Conservation (phyloP, 768 basidiomycete genomes). For the Lentinula raphanica region DNA sequence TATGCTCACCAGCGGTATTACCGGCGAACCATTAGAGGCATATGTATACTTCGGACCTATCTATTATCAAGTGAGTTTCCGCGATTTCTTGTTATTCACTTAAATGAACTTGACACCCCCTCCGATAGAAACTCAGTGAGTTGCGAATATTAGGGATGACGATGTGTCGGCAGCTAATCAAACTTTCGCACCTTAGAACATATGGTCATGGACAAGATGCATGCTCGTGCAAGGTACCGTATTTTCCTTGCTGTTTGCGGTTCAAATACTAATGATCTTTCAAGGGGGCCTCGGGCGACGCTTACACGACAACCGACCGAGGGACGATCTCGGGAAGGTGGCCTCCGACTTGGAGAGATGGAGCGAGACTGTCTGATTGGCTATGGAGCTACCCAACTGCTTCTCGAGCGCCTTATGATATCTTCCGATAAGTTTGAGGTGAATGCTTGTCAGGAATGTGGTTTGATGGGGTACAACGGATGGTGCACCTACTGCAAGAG, state of each 20-base stretch:
- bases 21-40: slow-evolving; percentile 92
- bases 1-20: slow-evolving; percentile 97
- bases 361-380: slow-evolving; percentile 98
- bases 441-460: slow-evolving; percentile 91
- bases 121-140: slow-evolving; percentile 85
- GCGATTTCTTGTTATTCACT: neutral
- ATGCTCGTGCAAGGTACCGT: slow-evolving; percentile 86
- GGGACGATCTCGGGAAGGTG: slow-evolving; percentile 96
- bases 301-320: slow-evolving; percentile 97
- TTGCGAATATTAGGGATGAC: slow-evolving; percentile 9
- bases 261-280: slow-evolving; percentile 10
- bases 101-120: slow-evolving; percentile 7
- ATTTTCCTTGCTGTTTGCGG: slow-evolving; percentile 4
- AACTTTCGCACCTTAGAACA: slow-evolving; percentile 68
- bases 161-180: slow-evolving; percentile 13
- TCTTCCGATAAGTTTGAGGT: slow-evolving; percentile 98
- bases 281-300: slow-evolving; percentile 90
- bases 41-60: slow-evolving; percentile 99
- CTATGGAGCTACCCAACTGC: slow-evolving; percentile 94
- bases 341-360: slow-evolving; percentile 97
- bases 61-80: slow-evolving; percentile 77
- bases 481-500: slow-evolving; percentile 99
- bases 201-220: slow-evolving; percentile 99
- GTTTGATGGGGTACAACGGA: slow-evolving; percentile 89
- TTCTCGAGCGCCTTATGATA: slow-evolving; percentile 97